Evolutionary conservation across 1,284 basidiomycete genomes (phyloP), one percentile per base, ranked within the genome.

Genomic region (Hortiboletus rubellus): DNA sequence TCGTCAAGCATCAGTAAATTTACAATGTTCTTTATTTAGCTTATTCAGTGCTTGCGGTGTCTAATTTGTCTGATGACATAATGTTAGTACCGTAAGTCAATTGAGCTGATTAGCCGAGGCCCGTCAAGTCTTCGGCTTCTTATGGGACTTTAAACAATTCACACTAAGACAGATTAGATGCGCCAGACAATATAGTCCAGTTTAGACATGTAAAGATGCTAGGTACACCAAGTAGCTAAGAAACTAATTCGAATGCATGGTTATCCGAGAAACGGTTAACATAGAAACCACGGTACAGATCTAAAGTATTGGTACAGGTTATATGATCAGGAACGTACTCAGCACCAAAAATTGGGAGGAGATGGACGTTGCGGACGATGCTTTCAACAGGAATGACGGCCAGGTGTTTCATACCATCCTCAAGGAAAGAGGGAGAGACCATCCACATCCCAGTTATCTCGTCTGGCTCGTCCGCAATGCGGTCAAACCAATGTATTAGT

Each of bases 401-500:
- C 5, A 60, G 15, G 27, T 60, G 30, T 15, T 45, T 11, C 12
- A 18, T 17, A 17, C 46, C 42, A 8, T 50, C 43, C 14, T 43
- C 30, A 14, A 50, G 41, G 7, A 46, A 49, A 0, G 50, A 60
- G 2, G 34, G 47, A 0, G n/a, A 9, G 2, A 60, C 47, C 58
- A 60, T 60, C 50, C 50, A 60, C 43, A 59, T 55, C 3, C 59
- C 52, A 2, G 42, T 60, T n/a, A 60, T 10, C 1, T 46, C 9
- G 6, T 60, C 50, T 2, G 53, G 44, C 17, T 40, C 31, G 10
- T 60, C 54, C 1, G 11, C 18, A 14, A 60, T 5, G 0, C 5
- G 27, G 24, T 60, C 47, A 34, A 57, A 61, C 59, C 59, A 61
- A 3, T 46, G 52, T 7, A 61, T 24, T 0, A 61, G n/a, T 10